Evolutionary conservation across 75 land plant genomes (phyloP).

Genomic region (Sequoia sempervirens): DNA sequence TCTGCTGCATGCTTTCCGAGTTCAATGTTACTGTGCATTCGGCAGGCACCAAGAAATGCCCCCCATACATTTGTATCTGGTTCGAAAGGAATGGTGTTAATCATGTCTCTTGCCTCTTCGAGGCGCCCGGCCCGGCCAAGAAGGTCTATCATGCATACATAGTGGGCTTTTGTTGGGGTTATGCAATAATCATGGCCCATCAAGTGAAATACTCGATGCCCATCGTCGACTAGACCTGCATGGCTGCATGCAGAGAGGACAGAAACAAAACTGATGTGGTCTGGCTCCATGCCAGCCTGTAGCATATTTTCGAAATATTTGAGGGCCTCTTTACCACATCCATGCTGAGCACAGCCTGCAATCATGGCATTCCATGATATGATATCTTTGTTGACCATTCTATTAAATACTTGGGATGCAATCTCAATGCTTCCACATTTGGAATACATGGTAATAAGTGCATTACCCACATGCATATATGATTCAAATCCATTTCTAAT

Average conservation of each 20-base stretch:
- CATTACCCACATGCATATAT: background rate
- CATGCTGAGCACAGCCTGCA: constrained; percentile 54
- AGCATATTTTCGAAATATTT: constrained; percentile 13
- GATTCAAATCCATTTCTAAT: constrained; percentile 26
- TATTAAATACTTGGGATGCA: constrained; percentile 26
- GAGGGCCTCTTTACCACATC: constrained; percentile 28
- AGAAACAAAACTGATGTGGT: constrained; percentile 11
- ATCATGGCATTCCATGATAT: constrained; percentile 66
- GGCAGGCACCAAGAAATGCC: constrained; percentile 17
- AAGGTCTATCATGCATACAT: constrained; percentile 22
- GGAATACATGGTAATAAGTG: constrained; percentile 24
- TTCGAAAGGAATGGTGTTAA: constrained; percentile 8
- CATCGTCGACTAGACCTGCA: constrained; percentile 4
- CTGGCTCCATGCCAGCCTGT: constrained; percentile 11
- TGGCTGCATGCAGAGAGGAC: constrained; percentile 6
- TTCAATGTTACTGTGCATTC: constrained; percentile 11
- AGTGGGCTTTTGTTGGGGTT: constrained; percentile 13
- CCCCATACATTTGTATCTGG: constrained; percentile 8
- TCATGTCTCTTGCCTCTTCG: constrained; percentile 8
- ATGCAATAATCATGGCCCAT: constrained; percentile 8
- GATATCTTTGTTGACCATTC: constrained; percentile 30
- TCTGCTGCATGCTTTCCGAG: constrained; percentile 14
- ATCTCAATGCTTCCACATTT: constrained; percentile 39
- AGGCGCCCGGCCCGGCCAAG: background rate
- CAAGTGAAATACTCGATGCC: constrained; percentile 1